Conservation (phyloP, 805 yeast genomes). For the Candida adriatica region DNA sequence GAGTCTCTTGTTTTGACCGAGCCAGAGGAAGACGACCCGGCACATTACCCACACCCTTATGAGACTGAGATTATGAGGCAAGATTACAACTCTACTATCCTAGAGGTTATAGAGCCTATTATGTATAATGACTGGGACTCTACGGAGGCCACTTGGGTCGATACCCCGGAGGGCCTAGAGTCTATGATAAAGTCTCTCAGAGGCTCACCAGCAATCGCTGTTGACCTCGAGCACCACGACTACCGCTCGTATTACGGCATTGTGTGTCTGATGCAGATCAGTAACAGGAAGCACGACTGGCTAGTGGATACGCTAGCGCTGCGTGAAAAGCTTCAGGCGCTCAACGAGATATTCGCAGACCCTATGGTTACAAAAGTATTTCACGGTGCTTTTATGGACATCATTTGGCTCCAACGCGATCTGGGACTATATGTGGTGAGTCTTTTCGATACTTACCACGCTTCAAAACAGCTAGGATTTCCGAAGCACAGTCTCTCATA, state of each 20-base stretch:
- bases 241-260: slow-evolving; percentile 84
- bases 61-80: slow-evolving; percentile 61
- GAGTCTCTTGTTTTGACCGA: slow-evolving; percentile 37
- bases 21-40: slow-evolving; percentile 37
- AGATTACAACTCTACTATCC: slow-evolving; percentile 57
- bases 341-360: slow-evolving; percentile 75
- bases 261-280: slow-evolving; percentile 89
- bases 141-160: slow-evolving; percentile 67
- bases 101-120: slow-evolving; percentile 39
- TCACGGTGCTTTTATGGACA: slow-evolving; percentile 97
- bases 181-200: slow-evolving; percentile 49
- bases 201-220: slow-evolving; percentile 61
- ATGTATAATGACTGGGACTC: slow-evolving; percentile 57
- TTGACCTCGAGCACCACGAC: slow-evolving; percentile 96
- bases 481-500: slow-evolving; percentile 82
- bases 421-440: slow-evolving; percentile 86
- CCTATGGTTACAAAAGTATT: slow-evolving; percentile 80
- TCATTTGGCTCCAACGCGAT: slow-evolving; percentile 94
- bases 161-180: slow-evolving; percentile 42
- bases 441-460: slow-evolving; percentile 88
- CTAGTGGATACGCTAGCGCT: slow-evolving; percentile 78
- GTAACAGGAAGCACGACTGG: slow-evolving; percentile 77
- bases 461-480: slow-evolving; percentile 71
- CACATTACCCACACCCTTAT: slow-evolving; percentile 78
- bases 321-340: slow-evolving; percentile 57